Percentiles rank a stretch among this genome's conserved stretches.
phyloP scores from a whole-genome alignment of 2,329 filamentous ascomycete genomes.

The Neofusicoccum ribis region DNA sequence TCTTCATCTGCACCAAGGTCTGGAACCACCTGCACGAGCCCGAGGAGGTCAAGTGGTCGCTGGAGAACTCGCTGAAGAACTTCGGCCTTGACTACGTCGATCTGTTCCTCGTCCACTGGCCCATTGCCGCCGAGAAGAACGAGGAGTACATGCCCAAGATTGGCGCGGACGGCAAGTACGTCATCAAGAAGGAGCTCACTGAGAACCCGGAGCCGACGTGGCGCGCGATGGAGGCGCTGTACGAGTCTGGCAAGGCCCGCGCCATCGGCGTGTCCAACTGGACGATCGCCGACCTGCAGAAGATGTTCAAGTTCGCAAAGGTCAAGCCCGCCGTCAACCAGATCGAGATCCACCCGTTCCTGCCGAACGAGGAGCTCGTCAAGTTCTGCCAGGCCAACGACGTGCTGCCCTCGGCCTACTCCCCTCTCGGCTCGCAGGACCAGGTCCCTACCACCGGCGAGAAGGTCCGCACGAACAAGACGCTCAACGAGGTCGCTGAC shows the following conservation, averaged over 20 bases:
- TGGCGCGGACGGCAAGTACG: constrained; percentile 58
- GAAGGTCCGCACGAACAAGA: constrained; percentile 67
- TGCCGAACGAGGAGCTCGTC: constrained; percentile 62
- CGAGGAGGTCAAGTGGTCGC: constrained; percentile 61
- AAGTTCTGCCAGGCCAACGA: constrained; percentile 59
- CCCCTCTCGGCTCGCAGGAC: constrained; percentile 69
- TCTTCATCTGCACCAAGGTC: constrained; percentile 77
- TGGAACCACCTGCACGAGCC: constrained; percentile 56
- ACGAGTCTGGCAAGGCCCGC: constrained; percentile 61
- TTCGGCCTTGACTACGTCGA: constrained; percentile 66
- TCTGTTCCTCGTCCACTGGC: constrained; percentile 68
- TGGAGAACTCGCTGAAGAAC: constrained; percentile 63
- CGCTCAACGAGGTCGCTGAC: constrained; percentile 65
- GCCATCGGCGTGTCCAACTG: constrained; percentile 75
- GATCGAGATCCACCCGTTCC: constrained; percentile 74
- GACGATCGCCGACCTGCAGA: constrained; percentile 65
- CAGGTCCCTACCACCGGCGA: constrained; percentile 69
- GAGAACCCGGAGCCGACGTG: constrained; percentile 68
- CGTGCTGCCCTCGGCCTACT: constrained; percentile 65
- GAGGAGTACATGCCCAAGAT: constrained; percentile 55
- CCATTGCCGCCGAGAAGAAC: constrained; percentile 54
- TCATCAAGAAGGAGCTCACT: constrained; percentile 66
- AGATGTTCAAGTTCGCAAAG: constrained; percentile 64
- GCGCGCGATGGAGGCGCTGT: constrained; percentile 65
- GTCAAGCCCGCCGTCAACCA: constrained; percentile 72